Evolutionary conservation across 208 protist species (phyloP).

Genomic region (Trypanosoma melophagium): DNA sequence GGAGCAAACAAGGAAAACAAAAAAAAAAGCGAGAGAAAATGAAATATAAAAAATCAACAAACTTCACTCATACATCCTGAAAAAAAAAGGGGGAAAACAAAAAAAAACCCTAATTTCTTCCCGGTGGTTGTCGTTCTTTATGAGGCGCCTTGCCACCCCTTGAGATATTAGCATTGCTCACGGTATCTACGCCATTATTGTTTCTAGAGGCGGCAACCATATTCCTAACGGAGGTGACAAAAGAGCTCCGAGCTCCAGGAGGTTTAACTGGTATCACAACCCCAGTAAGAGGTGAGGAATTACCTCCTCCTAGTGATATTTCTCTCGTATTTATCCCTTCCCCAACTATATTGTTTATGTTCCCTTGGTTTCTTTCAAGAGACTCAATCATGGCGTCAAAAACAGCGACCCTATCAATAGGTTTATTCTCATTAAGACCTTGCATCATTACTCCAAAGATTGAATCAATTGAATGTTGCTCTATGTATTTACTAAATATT

Average conservation of each 20-base stretch:
- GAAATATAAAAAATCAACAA: not conserved
- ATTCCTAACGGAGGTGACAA: conserved; percentile 1
- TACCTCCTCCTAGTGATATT: no score
- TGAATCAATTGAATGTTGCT: no score
- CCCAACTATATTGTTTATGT: no score
- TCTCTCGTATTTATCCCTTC: no score
- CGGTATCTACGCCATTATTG: not conserved
- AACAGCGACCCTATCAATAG: no score
- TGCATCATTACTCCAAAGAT: no score
- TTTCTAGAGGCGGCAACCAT: not conserved
- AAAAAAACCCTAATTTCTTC: not conserved
- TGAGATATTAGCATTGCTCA: not conserved
- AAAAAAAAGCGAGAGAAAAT: not conserved
- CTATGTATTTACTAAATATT: no score
- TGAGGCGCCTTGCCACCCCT: not conserved
- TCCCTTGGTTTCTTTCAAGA: no score
- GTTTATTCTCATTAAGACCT: no score
- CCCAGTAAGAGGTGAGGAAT: conserved; percentile 8
- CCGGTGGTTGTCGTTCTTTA: not conserved
- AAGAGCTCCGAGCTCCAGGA: not conserved
- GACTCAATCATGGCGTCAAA: no score
- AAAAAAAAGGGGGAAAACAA: not conserved
- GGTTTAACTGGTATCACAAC: not conserved
- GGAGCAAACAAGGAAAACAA: not conserved
- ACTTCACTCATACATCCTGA: not conserved